A percentile compares a stretch with the other conserved stretches of the same genome.
Evolutionary conservation across 345 rosid species (phyloP).

Genomic region (Noccaea bulbosa): DNA sequence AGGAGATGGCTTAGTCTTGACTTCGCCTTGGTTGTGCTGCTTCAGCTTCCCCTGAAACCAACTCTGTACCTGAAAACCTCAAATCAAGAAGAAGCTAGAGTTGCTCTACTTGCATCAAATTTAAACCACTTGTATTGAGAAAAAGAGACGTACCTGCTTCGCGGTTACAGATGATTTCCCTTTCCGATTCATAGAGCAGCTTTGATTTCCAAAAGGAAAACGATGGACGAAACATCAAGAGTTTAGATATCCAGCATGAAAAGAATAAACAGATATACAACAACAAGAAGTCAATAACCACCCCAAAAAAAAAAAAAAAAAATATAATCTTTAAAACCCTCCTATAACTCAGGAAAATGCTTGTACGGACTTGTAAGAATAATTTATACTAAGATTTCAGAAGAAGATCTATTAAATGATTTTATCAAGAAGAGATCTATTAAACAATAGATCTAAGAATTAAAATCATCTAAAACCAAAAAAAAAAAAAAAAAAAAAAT

Average conservation of each 20-base stretch:
- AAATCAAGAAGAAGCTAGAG: slow-evolving; percentile 12
- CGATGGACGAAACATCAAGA: background rate
- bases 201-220: slow-evolving; percentile 38
- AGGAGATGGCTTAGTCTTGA: slow-evolving; percentile 43
- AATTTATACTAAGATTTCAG: background rate
- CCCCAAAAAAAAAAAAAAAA: too few species aligned
- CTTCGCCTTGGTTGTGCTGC: slow-evolving; percentile 33
- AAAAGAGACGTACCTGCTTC: slow-evolving; percentile 57
- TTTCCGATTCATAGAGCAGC: slow-evolving; percentile 54
- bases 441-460: too few species aligned
- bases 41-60: slow-evolving; percentile 69
- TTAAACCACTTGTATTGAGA: background rate
- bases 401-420: background rate
- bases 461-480: too few species aligned
- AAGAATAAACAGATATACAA: background rate
- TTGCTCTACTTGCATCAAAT: background rate
- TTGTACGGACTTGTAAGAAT: background rate
- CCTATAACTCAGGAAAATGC: background rate
- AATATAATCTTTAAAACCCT: background rate
- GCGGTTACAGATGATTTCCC: slow-evolving; percentile 69
- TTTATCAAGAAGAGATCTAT: too few species aligned
- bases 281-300: too few species aligned
- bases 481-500: too few species aligned
- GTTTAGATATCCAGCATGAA: background rate
- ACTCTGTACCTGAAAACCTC: slow-evolving; percentile 54